These are phyloP conservation scores for Penicillium parvum DNA, from an alignment of 495 filamentous ascomycete genomes.

Conservation along the genomic window DNA sequence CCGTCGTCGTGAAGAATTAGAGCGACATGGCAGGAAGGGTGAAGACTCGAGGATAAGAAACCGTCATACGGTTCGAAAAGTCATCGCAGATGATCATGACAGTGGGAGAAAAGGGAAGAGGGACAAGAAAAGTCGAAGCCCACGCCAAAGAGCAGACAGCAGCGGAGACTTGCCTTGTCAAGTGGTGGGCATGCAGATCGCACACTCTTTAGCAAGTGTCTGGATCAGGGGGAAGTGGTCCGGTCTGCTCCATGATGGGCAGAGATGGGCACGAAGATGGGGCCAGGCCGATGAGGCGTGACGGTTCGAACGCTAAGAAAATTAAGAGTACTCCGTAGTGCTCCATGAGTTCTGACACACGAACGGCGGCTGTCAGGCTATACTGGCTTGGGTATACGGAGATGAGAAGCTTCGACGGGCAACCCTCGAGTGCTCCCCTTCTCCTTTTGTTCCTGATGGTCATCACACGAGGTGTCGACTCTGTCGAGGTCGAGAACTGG, in stretches of 20 bases:
- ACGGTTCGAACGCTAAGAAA: slow-evolving; percentile 24
- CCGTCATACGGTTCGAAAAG: slow-evolving; percentile 14
- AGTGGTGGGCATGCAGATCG: slow-evolving; percentile 20
- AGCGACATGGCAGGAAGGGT: slow-evolving; percentile 19
- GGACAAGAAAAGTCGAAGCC: slow-evolving; percentile 6
- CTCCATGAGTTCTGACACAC: slow-evolving; percentile 11
- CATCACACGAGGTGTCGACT: neutral
- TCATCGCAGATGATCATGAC: slow-evolving; percentile 6
- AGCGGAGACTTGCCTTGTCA: slow-evolving; percentile 16
- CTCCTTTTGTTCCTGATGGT: neutral
- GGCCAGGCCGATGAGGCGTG: slow-evolving; percentile 19
- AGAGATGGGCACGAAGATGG: slow-evolving; percentile 13
- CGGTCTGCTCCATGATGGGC: slow-evolving; percentile 24
- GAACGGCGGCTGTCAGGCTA: slow-evolving; percentile 11
- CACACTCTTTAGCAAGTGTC: slow-evolving; percentile 14
- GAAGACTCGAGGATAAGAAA: slow-evolving; percentile 8
- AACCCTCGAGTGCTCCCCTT: neutral
- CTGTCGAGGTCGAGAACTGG: neutral
- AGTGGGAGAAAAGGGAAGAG: slow-evolving; percentile 2
- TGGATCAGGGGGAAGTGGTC: slow-evolving; percentile 26
- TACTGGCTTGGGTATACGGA: slow-evolving; percentile 5
- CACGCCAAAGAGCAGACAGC: neutral
- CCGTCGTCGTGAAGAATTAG: slow-evolving; percentile 14
- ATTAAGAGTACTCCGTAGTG: slow-evolving; percentile 21
- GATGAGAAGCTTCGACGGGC: too few relatives aligned